Percentiles rank a stretch among this genome's conserved stretches.
These are phyloP conservation scores for Galerina marginata DNA, from an alignment of 768 basidiomycete genomes.

Conservation along the genomic window DNA sequence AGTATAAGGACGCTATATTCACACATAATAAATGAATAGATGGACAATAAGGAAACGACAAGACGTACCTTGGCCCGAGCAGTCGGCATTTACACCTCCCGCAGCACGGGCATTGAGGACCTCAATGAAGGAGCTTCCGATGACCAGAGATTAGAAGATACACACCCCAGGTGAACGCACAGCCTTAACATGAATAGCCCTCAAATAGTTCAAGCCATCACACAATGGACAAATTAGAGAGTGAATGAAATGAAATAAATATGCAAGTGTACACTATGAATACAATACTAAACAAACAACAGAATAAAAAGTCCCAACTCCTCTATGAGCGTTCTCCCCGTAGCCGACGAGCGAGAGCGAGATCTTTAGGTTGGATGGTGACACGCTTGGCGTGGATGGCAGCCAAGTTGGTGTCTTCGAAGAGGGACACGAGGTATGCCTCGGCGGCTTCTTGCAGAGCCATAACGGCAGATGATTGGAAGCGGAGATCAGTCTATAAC, in stretches of 20 bases:
- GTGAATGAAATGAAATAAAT: slow-evolving; percentile 15
- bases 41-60: too few relatives aligned
- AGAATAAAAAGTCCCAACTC: slow-evolving; percentile 5
- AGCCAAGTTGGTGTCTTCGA: slow-evolving; percentile 84
- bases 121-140: too few relatives aligned
- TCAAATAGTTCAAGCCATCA: background rate
- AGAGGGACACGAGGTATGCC: slow-evolving; percentile 78
- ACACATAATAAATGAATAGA: too few relatives aligned
- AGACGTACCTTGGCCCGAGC: too few relatives aligned
- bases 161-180: too few relatives aligned
- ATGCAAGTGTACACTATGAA: slow-evolving; percentile 17
- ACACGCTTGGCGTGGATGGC: slow-evolving; percentile 89
- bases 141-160: too few relatives aligned
- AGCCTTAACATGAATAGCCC: too few relatives aligned
- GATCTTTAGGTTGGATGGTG: slow-evolving; percentile 86
- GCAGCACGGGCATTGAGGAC: too few relatives aligned
- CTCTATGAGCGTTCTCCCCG: slow-evolving; percentile 76
- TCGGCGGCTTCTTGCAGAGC: slow-evolving; percentile 88
- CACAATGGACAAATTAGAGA: background rate
- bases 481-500: slow-evolving; percentile 74
- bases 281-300: slow-evolving; percentile 17
- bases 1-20: too few relatives aligned
- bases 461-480: slow-evolving; percentile 91
- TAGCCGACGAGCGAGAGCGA: slow-evolving; percentile 78
- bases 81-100: too few relatives aligned